Evolutionary conservation across 176 grass and related monocot species (phyloP), one percentile per base, ranked within the genome.

Genomic region (Metroxylon sagu): DNA sequence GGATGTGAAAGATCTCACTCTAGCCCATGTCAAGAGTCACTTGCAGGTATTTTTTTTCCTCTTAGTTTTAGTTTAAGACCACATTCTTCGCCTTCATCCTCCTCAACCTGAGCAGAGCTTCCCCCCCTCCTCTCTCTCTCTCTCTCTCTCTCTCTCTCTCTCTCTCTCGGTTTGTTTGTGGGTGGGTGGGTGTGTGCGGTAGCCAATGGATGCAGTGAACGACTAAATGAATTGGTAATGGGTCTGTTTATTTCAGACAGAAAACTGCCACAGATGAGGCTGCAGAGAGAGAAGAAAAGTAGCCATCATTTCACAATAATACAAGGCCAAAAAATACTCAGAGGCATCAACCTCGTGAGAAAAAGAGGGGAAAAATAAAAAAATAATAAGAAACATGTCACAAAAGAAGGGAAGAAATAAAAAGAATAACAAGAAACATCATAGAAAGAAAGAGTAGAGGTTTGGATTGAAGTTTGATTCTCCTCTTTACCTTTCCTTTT

Each of bases 11-110:
- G 79, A 82, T 82, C 79, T 82, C 25, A 82, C 79, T 16, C 25
- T 82, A 43, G 79, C 79, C 29, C 79, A 82, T 82, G 79, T 82
- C 58, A 82, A 82, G 69, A 75, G 72, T 52, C 79, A 82, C 30
- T 66, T 82, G 57, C 79, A 82, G 79, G 79, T 82, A 49, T 15
- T 64, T 58, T 14, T 14, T n/a, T 16, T 4, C 4, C 1, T 15
- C 4, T 26, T 14, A 28, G 28, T 15, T n/a, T 5, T n/a, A 12
- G 35, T 12, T 43, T 43, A 3, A 14, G 35, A 43, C 31, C 6
- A 39, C 12, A 43, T 43, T 43, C 7, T 12, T 43, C 35, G 8
- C 35, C 35, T 43, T 43, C 35, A 12, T 43, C 30, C 30, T 35
- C 30, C 35, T 10, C 35, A 43, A 43, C 8, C 35, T 43, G 7